Evolutionary conservation across 2,329 filamentous ascomycete genomes (phyloP).

Genomic region (Bipolaris bicolor): DNA sequence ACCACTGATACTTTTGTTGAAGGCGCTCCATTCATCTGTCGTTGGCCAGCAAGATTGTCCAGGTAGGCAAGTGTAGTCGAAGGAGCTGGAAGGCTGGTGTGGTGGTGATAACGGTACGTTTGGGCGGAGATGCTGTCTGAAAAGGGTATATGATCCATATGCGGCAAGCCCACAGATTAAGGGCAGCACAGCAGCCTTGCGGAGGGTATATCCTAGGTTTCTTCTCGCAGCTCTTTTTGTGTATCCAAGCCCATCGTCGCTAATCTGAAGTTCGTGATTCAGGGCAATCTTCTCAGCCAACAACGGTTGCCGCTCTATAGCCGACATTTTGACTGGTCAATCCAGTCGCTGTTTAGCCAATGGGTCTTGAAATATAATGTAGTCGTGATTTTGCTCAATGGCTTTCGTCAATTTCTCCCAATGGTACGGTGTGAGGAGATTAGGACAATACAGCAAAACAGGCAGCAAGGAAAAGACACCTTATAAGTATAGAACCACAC

Average conservation of each 20-base stretch:
- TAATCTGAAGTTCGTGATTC: conserved; percentile 7
- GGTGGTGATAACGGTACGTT: background rate
- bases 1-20: conserved; percentile 43
- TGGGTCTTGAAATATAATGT: background rate
- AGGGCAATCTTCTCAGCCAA: conserved; percentile 22
- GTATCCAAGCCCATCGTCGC: background rate
- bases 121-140: background rate
- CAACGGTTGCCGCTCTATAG: conserved; percentile 19
- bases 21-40: conserved; percentile 36
- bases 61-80: conserved; percentile 45
- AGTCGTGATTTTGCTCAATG: background rate
- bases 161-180: conserved; percentile 14
- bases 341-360: background rate
- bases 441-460: background rate
- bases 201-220: background rate
- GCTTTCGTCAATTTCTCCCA: background rate
- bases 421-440: background rate
- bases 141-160: conserved; percentile 11
- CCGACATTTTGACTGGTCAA: conserved; percentile 16
- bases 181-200: conserved; percentile 5
- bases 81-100: background rate
- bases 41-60: conserved; percentile 47
- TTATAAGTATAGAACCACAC: conserved; percentile 10
- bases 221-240: background rate
- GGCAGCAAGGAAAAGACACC: background rate